A percentile compares a stretch with the other conserved stretches of the same genome.
Evolutionary conservation across 1,284 basidiomycete species (phyloP).

Genomic region (Trichosporon faecale): DNA sequence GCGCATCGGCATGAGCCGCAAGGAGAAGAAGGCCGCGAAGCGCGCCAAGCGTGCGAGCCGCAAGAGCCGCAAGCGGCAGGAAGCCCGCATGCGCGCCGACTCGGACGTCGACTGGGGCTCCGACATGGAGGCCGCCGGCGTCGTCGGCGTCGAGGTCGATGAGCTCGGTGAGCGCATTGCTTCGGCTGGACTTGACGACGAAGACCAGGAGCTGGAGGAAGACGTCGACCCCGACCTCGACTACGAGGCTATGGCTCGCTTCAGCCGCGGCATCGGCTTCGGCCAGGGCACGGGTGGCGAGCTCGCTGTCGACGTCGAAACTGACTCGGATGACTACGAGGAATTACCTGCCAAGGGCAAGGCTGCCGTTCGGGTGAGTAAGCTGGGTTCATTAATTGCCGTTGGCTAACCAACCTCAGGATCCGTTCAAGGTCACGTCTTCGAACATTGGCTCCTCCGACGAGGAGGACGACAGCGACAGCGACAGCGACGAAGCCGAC

Average conservation of each 20-base stretch:
- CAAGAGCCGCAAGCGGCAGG: slow-evolving; percentile 24
- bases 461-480: slow-evolving; percentile 20
- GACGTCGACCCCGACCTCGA: slow-evolving; percentile 30
- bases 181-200: slow-evolving; percentile 9
- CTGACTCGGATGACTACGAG: slow-evolving; percentile 25
- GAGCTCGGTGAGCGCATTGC: slow-evolving; percentile 27
- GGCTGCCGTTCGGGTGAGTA: neutral
- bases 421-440: neutral
- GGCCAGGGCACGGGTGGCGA: slow-evolving; percentile 14
- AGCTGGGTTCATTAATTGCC: neutral
- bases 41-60: slow-evolving; percentile 30
- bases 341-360: slow-evolving; percentile 20
- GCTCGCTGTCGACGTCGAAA: slow-evolving; percentile 12
- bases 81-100: slow-evolving; percentile 33
- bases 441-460: slow-evolving; percentile 16
- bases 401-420: slow-evolving; percentile 4
- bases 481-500: slow-evolving; percentile 21
- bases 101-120: slow-evolving; percentile 53
- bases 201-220: slow-evolving; percentile 18
- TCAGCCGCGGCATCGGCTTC: slow-evolving; percentile 29
- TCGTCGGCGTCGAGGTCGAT: slow-evolving; percentile 11
- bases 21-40: slow-evolving; percentile 34
- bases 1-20: slow-evolving; percentile 25
- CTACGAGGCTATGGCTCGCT: slow-evolving; percentile 31
- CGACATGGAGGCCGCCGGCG: slow-evolving; percentile 42